Conservation (phyloP, 2,329 filamentous ascomycete species). For the Erysiphe neolycopersici region DNA sequence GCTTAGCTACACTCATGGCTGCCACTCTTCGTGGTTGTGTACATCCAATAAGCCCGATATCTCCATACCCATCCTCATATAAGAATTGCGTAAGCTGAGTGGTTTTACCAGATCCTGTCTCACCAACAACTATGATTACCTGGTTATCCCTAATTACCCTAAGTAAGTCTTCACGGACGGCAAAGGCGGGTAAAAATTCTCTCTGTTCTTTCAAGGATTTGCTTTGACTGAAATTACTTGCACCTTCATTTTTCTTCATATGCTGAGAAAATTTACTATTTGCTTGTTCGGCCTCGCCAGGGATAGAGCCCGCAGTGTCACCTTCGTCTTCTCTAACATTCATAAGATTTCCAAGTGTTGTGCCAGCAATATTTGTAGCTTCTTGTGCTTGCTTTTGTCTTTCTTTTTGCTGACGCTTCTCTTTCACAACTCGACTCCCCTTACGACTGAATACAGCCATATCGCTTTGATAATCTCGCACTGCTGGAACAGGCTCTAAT, state of each 20-base stretch:
- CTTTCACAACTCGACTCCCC: constrained; percentile 77
- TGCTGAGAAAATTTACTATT: constrained; percentile 70
- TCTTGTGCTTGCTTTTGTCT: constrained; percentile 84
- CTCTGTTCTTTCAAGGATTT: constrained; percentile 78
- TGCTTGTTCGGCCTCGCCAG: constrained; percentile 36
- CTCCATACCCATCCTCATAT: constrained; percentile 81
- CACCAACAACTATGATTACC: constrained; percentile 85
- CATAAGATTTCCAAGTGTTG: constrained; percentile 80
- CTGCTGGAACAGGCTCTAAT: constrained; percentile 75
- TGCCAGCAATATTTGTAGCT: constrained; percentile 78
- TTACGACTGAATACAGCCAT: constrained; percentile 97
- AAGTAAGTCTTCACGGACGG: constrained; percentile 76
- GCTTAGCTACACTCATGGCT: constrained; percentile 96
- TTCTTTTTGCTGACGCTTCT: constrained; percentile 75
- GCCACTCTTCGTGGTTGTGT: constrained; percentile 91
- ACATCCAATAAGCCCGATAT: constrained; percentile 73
- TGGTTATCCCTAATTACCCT: constrained; percentile 90
- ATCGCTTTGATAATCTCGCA: constrained; percentile 83
- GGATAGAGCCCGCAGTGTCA: constrained; percentile 60
- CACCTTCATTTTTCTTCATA: constrained; percentile 63
- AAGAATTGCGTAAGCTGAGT: constrained; percentile 93
- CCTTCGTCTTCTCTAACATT: constrained; percentile 82
- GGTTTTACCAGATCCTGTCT: constrained; percentile 93
- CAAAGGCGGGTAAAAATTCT: constrained; percentile 84
- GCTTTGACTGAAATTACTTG: constrained; percentile 78